A percentile compares a stretch with the other conserved stretches of the same genome.
Evolutionary conservation across 73 alveolate genomes (phyloP).

Genomic region (Durusdinium trenchii): DNA sequence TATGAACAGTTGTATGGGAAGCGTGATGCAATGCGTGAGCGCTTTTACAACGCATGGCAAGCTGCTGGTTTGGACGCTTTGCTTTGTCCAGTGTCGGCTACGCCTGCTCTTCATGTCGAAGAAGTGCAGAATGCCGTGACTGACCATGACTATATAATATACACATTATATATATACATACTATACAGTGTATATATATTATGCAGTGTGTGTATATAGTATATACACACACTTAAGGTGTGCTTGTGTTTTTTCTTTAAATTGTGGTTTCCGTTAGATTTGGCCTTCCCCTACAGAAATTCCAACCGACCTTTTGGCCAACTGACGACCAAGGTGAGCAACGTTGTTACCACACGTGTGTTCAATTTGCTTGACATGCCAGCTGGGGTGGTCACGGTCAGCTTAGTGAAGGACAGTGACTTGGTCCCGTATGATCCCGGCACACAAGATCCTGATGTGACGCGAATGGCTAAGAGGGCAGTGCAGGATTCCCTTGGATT

Average conservation of each 20-base stretch:
- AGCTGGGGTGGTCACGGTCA: constrained; percentile 80
- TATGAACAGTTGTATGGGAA: constrained; percentile 19
- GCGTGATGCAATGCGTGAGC: constrained; percentile 41
- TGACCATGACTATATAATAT: background rate
- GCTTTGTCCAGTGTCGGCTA: constrained; percentile 52
- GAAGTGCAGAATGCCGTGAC: background rate
- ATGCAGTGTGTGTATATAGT: background rate
- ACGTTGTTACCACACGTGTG: constrained; percentile 58
- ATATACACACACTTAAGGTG: background rate
- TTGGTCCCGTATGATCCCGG: constrained; percentile 47
- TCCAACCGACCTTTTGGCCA: too few species aligned
- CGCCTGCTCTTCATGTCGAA: background rate
- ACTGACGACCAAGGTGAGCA: too few species aligned
- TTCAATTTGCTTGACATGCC: constrained; percentile 82
- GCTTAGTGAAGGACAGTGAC: constrained; percentile 28
- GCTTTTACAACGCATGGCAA: constrained; percentile 79
- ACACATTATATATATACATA: background rate
- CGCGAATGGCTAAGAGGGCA: constrained; percentile 59
- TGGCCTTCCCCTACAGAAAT: too few species aligned
- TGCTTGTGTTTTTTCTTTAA: background rate
- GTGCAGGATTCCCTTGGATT: constrained; percentile 44
- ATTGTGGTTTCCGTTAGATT: too few species aligned
- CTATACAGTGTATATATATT: background rate
- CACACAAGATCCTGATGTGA: background rate
- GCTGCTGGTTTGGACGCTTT: constrained; percentile 43